Evolutionary conservation across 2,329 filamentous ascomycete species (phyloP).

Genomic region (Aspergillus nomiae): DNA sequence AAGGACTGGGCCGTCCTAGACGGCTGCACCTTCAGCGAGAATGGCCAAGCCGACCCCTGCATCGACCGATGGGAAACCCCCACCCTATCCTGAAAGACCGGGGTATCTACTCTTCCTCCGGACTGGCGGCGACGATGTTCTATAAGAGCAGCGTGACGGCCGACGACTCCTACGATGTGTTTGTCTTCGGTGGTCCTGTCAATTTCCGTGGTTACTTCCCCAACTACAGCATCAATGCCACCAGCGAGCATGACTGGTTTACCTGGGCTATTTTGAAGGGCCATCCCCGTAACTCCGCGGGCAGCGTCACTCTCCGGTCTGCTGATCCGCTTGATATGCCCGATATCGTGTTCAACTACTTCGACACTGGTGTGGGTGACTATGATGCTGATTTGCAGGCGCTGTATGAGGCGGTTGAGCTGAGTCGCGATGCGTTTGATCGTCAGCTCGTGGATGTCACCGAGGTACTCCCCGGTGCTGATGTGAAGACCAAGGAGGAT

Average conservation of each 20-base stretch:
- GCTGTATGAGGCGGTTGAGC: slow-evolving; percentile 57
- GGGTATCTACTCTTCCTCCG: slow-evolving; percentile 53
- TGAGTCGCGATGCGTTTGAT: slow-evolving; percentile 52
- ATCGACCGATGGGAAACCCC: slow-evolving; percentile 45
- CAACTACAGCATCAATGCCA: slow-evolving; percentile 46
- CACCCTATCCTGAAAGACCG: slow-evolving; percentile 29
- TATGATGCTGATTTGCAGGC: slow-evolving; percentile 55
- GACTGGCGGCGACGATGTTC: slow-evolving; percentile 55
- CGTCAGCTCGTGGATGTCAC: slow-evolving; percentile 44
- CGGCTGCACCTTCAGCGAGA: slow-evolving; percentile 34
- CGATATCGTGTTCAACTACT: slow-evolving; percentile 64
- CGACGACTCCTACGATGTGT: slow-evolving; percentile 55
- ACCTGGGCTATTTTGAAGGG: slow-evolving; percentile 59
- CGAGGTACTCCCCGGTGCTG: slow-evolving; percentile 46
- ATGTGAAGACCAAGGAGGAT: slow-evolving; percentile 45
- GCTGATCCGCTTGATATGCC: slow-evolving; percentile 66
- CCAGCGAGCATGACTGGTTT: slow-evolving; percentile 44
- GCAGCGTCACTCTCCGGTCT: slow-evolving; percentile 63
- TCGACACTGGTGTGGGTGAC: slow-evolving; percentile 42
- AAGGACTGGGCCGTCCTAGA: slow-evolving; percentile 45
- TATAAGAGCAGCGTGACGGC: slow-evolving; percentile 38
- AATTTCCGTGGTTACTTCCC: slow-evolving; percentile 58
- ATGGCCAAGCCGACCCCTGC: slow-evolving; percentile 42
- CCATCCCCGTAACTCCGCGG: slow-evolving; percentile 64
- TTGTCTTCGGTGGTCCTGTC: slow-evolving; percentile 55